These are phyloP conservation scores for Boletus rufocinnamomeus DNA, from an alignment of 768 basidiomycete species.

Conservation along the genomic window DNA sequence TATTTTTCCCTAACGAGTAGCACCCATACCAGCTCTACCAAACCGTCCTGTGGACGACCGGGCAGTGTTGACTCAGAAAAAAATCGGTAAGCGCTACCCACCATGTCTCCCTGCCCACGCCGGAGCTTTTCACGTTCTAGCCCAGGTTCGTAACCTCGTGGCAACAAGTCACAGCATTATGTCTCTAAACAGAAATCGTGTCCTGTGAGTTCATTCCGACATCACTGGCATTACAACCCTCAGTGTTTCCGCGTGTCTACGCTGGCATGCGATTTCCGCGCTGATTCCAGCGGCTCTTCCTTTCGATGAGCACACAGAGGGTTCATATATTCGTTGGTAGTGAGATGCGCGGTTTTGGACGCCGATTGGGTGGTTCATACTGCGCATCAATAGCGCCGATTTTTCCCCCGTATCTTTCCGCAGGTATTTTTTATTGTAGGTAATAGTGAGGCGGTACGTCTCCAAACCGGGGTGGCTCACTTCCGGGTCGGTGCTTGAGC, in stretches of 20 bases:
- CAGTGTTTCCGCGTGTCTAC: slow-evolving; percentile 23
- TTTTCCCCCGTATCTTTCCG: slow-evolving; percentile 10
- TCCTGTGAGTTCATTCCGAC: slow-evolving; percentile 18
- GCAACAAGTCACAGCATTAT: slow-evolving; percentile 22
- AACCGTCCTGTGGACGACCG: neutral
- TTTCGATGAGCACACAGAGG: neutral
- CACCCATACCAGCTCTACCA: neutral
- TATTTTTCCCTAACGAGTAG: slow-evolving; percentile 3
- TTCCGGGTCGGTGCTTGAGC: slow-evolving; percentile 14
- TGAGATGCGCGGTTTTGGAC: neutral
- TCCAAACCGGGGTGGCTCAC: slow-evolving; percentile 12
- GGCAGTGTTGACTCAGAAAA: neutral
- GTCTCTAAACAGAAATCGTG: slow-evolving; percentile 15
- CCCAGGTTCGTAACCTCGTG: slow-evolving; percentile 23
- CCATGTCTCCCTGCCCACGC: neutral
- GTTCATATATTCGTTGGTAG: neutral
- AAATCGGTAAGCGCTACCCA: neutral
- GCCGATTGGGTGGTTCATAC: neutral
- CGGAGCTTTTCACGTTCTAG: slow-evolving; percentile 2
- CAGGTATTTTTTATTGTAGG: slow-evolving; percentile 11
- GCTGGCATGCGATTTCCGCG: slow-evolving; percentile 22
- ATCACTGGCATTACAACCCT: slow-evolving; percentile 20
- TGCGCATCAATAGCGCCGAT: slow-evolving; percentile 1
- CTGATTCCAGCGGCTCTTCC: slow-evolving; percentile 8
- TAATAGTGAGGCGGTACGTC: slow-evolving; percentile 21